Base-by-base conservation (phyloP, 1,284 basidiomycete species). In the Sparassis latifolia region DNA sequence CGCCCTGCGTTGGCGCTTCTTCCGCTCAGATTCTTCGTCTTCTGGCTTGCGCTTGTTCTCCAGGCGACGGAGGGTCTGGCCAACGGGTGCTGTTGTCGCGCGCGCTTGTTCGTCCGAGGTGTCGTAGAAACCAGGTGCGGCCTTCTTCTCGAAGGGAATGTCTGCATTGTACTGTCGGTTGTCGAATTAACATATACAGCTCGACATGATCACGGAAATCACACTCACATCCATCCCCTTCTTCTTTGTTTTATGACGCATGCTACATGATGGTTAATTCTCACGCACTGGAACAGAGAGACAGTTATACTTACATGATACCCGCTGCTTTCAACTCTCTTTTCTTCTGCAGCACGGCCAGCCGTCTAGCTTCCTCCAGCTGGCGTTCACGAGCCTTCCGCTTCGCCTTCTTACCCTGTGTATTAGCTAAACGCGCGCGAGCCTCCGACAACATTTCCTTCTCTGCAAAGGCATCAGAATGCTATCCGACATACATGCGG, bases 391-490 rank as follows among this genome's bases (percentile, higher is more conserved):
- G 82, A 10, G 94, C 97, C 72, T 99, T 99, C 58, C 97, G 86
- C 71, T 99, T 99, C 2, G 97, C 97, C 71, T 99, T 99, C 70
- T 99, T 99, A 32, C 97, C 97, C 68, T 99, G 97, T 0, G 97
- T 99, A 66, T 99, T 99, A 46, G 97, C 97, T 41, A 99, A 77
- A 73, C 97, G 86, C 6, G 97, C 97, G 60, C 97, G 86, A 45
- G 97, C 97, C 69, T 99, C 97, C 4, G 95, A 98, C 58, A 99
- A 76, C 97, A 99, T 99, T 69, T 99, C 97, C 84, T 99, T 99
- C 70, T 99, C 97, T 92, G 53, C 12, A 48, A n/a, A 7, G 38
- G 39, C 6, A 30, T 38, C 27, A 47, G 28, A 10, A n/a, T 10
- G 33, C 5, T 20, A 20, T 20, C 20, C 20, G 20, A 29, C 10